These are phyloP conservation scores for Trichoderma sp. DNA, from an alignment of 2,329 filamentous ascomycete genomes.

Conservation along the genomic window DNA sequence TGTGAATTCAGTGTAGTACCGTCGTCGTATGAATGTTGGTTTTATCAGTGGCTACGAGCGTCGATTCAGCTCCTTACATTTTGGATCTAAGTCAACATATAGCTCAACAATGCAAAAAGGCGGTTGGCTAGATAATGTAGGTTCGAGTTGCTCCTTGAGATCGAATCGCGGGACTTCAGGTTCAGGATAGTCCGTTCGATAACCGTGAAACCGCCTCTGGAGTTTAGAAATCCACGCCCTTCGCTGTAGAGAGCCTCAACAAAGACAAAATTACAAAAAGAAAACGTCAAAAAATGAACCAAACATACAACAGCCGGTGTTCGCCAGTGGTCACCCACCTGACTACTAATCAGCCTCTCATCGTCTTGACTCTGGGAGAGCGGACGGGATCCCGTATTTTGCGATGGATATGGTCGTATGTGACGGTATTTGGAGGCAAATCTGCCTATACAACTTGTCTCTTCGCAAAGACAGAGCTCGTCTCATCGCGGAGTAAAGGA, in stretches of 20 bases:
- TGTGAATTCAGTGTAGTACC: not conserved
- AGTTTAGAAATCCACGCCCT: not conserved
- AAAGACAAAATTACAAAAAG: not conserved
- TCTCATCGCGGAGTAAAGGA: too few species aligned
- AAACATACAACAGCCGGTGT: conserved; percentile 2
- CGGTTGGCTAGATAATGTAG: not conserved
- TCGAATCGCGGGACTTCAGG: not conserved
- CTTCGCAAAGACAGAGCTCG: not conserved
- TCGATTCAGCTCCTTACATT: not conserved
- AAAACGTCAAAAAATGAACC: not conserved
- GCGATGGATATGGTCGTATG: not conserved
- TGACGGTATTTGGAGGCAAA: not conserved
- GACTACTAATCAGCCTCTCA: not conserved
- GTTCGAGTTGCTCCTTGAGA: not conserved
- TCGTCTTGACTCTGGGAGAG: not conserved
- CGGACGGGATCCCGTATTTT: not conserved
- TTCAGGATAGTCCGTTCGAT: not conserved
- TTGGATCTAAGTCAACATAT: not conserved
- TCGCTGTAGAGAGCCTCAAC: not conserved
- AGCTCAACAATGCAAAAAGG: not conserved
- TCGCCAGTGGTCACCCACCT: not conserved
- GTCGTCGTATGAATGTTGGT: not conserved
- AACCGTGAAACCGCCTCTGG: not conserved
- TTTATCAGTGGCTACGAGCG: not conserved
- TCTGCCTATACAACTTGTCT: not conserved